Evolutionary conservation across 352 stramenopile species (phyloP).

Genomic region (Phytophthora tentaculata): DNA sequence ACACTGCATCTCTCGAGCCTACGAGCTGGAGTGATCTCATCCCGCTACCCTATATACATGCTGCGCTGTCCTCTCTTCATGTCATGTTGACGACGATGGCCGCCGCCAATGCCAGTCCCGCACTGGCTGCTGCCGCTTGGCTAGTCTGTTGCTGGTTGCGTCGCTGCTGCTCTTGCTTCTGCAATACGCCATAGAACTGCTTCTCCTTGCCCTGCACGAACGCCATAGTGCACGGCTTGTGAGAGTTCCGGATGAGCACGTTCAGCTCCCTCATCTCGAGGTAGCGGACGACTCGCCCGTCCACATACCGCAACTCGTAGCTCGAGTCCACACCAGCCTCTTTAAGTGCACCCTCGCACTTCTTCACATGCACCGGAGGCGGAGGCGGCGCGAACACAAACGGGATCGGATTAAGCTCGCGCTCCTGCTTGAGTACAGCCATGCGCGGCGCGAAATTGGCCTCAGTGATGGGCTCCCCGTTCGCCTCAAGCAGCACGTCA

Average conservation of each 20-base stretch:
- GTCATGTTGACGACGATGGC: constrained; percentile 45
- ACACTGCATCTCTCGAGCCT: not conserved
- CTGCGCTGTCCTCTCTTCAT: constrained; percentile 16
- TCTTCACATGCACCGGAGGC: constrained; percentile 60
- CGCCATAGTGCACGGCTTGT: constrained; percentile 66
- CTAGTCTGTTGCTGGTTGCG: constrained; percentile 26
- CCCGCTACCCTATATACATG: constrained; percentile 7
- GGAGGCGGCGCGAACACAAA: constrained; percentile 71
- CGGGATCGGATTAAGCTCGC: constrained; percentile 52
- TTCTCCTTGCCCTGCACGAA: constrained; percentile 71
- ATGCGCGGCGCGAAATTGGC: constrained; percentile 63
- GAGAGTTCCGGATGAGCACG: constrained; percentile 51
- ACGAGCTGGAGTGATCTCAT: not conserved
- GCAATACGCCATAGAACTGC: constrained; percentile 46
- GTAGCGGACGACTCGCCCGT: constrained; percentile 60
- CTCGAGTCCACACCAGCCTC: constrained; percentile 57
- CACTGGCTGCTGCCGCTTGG: constrained; percentile 31
- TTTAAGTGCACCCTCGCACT: constrained; percentile 47
- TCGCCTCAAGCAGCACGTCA: constrained; percentile 62
- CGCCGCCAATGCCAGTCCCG: constrained; percentile 40
- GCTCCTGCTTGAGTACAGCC: constrained; percentile 56
- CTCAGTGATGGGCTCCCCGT: constrained; percentile 50
- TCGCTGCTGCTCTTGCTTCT: constrained; percentile 37
- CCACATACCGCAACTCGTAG: constrained; percentile 74
- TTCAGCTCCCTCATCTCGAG: constrained; percentile 74